A percentile compares a stretch with the other conserved stretches of the same genome.
These are phyloP conservation scores for Cruciata laevipes DNA, from an alignment of 257 asterid species.

Conservation along the genomic window DNA sequence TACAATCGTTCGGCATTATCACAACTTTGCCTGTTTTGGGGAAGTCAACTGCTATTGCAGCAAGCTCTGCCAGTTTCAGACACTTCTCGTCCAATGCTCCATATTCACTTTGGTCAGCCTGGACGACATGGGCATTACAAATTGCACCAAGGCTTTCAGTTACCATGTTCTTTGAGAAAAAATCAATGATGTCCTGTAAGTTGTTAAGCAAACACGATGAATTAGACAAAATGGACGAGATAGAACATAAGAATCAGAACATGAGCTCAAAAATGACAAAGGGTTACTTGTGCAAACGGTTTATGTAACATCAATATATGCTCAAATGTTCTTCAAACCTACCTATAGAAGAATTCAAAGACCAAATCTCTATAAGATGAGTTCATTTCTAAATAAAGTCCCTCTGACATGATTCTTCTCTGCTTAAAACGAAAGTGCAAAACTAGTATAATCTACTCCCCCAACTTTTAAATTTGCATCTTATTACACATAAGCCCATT, in stretches of 20 bases:
- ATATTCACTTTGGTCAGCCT: conserved; percentile 63
- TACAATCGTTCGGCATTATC: conserved; percentile 47
- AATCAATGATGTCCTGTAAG: conserved; percentile 66
- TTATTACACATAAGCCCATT: too few relatives aligned
- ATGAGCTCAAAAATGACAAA: background rate
- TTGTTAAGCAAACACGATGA: background rate
- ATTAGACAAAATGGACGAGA: background rate
- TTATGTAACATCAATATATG: too few relatives aligned
- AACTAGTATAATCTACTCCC: too few relatives aligned
- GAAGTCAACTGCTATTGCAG: conserved; percentile 87
- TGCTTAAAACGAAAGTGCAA: background rate
- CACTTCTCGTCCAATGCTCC: conserved; percentile 94
- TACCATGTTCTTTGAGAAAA: conserved; percentile 74
- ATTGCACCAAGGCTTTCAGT: conserved; percentile 77
- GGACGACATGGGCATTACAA: conserved; percentile 97
- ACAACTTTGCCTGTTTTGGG: conserved; percentile 86
- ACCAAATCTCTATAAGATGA: background rate
- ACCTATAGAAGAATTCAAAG: background rate
- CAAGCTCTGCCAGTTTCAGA: conserved; percentile 78
- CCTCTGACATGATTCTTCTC: background rate
- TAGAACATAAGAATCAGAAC: background rate
- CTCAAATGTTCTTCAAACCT: too few relatives aligned
- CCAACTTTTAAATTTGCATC: too few relatives aligned
- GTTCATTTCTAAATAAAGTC: background rate
- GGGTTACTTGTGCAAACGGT: too few relatives aligned